Evolutionary conservation across 2,329 filamentous ascomycete species (phyloP).

Genomic region (Lecanicillium sp.): DNA sequence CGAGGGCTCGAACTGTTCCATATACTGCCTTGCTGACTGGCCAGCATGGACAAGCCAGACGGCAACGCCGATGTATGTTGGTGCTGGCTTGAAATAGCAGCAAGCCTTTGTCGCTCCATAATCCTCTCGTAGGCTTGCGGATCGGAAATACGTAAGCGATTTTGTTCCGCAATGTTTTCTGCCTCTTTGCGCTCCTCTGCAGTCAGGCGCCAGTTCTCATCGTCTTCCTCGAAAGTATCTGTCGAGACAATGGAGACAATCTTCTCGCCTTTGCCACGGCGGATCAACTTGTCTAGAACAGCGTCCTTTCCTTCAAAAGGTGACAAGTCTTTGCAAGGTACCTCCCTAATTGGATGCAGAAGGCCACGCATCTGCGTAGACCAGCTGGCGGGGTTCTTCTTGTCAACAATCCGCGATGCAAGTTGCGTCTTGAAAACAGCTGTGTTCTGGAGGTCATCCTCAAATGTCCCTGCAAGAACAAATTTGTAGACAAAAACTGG

Average conservation of each 20-base stretch:
- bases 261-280: conserved; percentile 23
- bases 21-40: too few species aligned
- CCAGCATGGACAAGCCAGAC: too few species aligned
- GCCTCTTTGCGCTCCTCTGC: conserved; percentile 52
- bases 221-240: conserved; percentile 66
- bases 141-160: conserved; percentile 23
- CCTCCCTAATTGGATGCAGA: conserved; percentile 48
- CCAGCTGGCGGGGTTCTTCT: conserved; percentile 64
- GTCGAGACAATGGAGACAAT: conserved; percentile 55
- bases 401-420: conserved; percentile 71
- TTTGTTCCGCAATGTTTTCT: conserved; percentile 26
- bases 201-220: conserved; percentile 45
- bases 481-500: conserved; percentile 80
- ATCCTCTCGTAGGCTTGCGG: conserved; percentile 21
- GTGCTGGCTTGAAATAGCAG: background rate
- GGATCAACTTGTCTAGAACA: conserved; percentile 44
- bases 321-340: conserved; percentile 41
- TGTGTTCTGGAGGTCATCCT: conserved; percentile 64
- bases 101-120: conserved; percentile 7
- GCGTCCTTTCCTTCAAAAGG: conserved; percentile 53
- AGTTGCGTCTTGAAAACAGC: conserved; percentile 78
- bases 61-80: too few species aligned
- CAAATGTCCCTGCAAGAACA: conserved; percentile 68
- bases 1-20: too few species aligned
- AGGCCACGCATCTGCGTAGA: conserved; percentile 49